A percentile compares a stretch with the other conserved stretches of the same genome.
Conservation (phyloP, 306 rosid genomes). For the Pterocarpus santalinus region DNA sequence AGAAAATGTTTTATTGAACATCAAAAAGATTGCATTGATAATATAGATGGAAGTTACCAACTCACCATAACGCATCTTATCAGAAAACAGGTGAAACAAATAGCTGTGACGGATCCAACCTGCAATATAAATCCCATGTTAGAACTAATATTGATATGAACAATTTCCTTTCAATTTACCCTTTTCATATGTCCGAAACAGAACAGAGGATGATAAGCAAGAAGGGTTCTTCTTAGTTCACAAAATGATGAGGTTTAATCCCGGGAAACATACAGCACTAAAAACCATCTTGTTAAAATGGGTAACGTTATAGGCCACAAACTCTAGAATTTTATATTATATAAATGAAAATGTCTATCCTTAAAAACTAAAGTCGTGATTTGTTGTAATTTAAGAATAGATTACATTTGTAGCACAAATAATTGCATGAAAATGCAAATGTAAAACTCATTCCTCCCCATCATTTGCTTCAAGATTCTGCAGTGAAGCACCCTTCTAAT, state of each 20-base stretch:
- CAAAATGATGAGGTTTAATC: too few relatives aligned
- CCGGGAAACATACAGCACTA: too few relatives aligned
- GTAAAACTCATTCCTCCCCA: conserved; percentile 21
- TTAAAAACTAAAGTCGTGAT: not conserved
- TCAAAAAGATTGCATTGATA: conserved; percentile 10
- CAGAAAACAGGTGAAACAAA: conserved; percentile 95
- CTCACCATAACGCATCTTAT: conserved; percentile 79
- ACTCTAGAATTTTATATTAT: not conserved
- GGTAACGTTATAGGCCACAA: not conserved
- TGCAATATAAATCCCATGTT: conserved; percentile 54
- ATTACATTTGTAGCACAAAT: conserved; percentile 31
- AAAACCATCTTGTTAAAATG: too few relatives aligned
- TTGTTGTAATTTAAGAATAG: conserved; percentile 20
- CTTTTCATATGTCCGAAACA: conserved; percentile 18
- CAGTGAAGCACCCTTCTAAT: not conserved
- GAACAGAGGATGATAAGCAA: not conserved
- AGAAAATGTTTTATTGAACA: conserved; percentile 1
- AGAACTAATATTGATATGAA: conserved; percentile 25
- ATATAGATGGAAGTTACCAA: conserved; percentile 57
- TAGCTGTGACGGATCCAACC: conserved; percentile 98
- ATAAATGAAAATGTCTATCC: conserved; percentile 15
- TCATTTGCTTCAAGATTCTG: conserved; percentile 26
- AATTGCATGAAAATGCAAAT: conserved; percentile 9
- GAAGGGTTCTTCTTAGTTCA: too few relatives aligned
- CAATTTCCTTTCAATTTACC: conserved; percentile 10